A percentile compares a stretch with the other conserved stretches of the same genome.
Evolutionary conservation across 495 filamentous ascomycete species (phyloP).

Genomic region (Thermothielavioides terrestris): DNA sequence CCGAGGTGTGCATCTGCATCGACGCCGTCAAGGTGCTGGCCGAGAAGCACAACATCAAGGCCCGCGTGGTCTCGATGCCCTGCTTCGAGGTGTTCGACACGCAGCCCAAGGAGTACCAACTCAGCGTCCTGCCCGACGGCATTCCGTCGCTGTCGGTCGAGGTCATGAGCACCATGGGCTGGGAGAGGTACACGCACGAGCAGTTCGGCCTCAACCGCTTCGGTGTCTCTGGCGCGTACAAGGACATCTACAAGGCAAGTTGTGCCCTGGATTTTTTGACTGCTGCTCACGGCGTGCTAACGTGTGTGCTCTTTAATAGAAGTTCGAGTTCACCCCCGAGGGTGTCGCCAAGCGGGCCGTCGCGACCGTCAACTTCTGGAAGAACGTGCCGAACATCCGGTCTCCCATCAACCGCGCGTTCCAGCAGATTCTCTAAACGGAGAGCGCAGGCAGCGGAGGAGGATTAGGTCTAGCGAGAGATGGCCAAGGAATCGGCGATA

Average conservation of each 20-base stretch:
- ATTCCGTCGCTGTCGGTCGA: constrained; percentile 92
- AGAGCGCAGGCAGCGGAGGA: not conserved
- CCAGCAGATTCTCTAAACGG: constrained; percentile 65
- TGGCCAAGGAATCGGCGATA: not conserved
- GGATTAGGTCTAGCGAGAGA: not conserved
- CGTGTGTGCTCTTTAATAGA: constrained; percentile 44
- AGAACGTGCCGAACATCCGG: constrained; percentile 76
- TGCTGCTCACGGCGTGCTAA: constrained; percentile 6
- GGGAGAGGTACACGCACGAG: constrained; percentile 98
- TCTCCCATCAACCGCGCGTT: constrained; percentile 94
- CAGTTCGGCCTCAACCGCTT: constrained; percentile 99
- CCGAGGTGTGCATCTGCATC: constrained; percentile 88
- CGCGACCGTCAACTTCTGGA: constrained; percentile 92
- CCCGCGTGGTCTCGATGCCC: constrained; percentile 91
- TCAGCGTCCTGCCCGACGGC: constrained; percentile 84
- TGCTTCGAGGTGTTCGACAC: constrained; percentile 97
- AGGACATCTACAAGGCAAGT: constrained; percentile 90
- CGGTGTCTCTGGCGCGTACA: constrained; percentile 92
- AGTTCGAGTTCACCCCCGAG: constrained; percentile 98
- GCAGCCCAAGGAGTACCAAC: constrained; percentile 87
- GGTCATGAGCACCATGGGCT: constrained; percentile 85
- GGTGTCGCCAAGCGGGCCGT: constrained; percentile 90
- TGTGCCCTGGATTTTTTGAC: not conserved
- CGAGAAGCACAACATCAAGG: constrained; percentile 77
- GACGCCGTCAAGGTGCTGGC: constrained; percentile 86